Evolutionary conservation across 768 basidiomycete genomes (phyloP).

Genomic region (Plicaturopsis crispa): DNA sequence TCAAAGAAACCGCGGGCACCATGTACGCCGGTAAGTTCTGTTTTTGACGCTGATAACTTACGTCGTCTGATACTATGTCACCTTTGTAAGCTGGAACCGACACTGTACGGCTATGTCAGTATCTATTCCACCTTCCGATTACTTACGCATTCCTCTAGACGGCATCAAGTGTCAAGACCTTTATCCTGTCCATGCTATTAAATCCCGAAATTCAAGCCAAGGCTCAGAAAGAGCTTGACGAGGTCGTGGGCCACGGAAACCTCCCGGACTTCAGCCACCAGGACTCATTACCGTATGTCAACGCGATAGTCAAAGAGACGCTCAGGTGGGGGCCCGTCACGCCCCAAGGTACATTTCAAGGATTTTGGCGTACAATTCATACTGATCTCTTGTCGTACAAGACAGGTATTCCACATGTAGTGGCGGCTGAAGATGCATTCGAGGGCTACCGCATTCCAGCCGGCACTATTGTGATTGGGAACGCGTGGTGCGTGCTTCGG

Average conservation of each 20-base stretch:
- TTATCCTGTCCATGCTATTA: conserved; percentile 23
- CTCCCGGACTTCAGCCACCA: conserved; percentile 25
- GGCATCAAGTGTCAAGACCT: conserved; percentile 20
- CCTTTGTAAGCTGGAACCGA: conserved; percentile 17
- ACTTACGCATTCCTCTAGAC: conserved; percentile 13
- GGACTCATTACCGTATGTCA: conserved; percentile 21
- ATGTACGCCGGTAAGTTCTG: background rate
- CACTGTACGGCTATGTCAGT: conserved; percentile 20
- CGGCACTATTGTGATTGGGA: conserved; percentile 19
- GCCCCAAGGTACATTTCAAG: conserved; percentile 6
- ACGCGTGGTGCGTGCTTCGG: conserved; percentile 20
- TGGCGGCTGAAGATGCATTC: conserved; percentile 24
- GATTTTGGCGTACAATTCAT: too few relatives aligned
- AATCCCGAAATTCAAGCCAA: conserved; percentile 25
- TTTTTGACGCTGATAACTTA: background rate
- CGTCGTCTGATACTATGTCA: background rate
- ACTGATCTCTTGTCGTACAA: too few relatives aligned
- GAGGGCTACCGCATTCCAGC: conserved; percentile 27
- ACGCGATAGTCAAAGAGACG: conserved; percentile 17
- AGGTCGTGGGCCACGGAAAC: conserved; percentile 23
- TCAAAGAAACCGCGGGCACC: conserved; percentile 1
- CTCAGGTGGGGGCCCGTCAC: conserved; percentile 11
- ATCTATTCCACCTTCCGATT: background rate
- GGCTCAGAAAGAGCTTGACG: conserved; percentile 23
- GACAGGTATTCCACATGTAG: conserved; percentile 23